These are phyloP conservation scores for Camellia granthamiana DNA, from an alignment of 148 eudicot genomes.

Conservation along the genomic window DNA sequence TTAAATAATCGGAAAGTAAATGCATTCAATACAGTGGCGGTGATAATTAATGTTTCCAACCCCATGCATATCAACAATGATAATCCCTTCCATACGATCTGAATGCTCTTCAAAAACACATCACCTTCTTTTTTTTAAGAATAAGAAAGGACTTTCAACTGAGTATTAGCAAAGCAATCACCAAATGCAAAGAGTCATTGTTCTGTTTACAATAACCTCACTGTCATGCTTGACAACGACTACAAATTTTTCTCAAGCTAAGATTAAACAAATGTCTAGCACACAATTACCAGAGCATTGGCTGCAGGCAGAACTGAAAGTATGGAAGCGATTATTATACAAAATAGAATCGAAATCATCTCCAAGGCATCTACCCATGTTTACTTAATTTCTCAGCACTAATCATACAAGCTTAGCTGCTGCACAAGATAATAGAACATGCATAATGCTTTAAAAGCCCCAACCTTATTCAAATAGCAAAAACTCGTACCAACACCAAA, in stretches of 20 bases:
- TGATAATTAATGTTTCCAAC: neutral
- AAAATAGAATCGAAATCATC: neutral
- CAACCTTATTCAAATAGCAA: neutral
- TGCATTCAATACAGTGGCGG: neutral
- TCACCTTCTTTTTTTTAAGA: neutral
- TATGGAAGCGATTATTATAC: neutral
- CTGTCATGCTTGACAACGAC: neutral
- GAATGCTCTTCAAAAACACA: neutral
- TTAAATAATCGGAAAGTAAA: neutral
- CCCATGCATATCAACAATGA: neutral
- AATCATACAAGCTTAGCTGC: neutral
- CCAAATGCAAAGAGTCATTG: neutral
- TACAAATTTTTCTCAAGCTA: neutral
- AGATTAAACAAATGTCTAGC: neutral
- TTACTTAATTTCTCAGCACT: neutral
- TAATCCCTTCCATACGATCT: neutral
- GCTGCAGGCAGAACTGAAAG: neutral
- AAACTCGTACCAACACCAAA: neutral
- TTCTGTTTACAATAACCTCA: neutral
- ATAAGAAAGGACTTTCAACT: neutral
- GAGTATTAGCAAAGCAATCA: neutral
- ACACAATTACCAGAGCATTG: neutral
- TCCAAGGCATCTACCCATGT: neutral
- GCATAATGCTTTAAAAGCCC: neutral
- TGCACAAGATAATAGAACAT: neutral